Conservation (phyloP, 352 stramenopile genomes). For the Pythium pectinolyticum region DNA sequence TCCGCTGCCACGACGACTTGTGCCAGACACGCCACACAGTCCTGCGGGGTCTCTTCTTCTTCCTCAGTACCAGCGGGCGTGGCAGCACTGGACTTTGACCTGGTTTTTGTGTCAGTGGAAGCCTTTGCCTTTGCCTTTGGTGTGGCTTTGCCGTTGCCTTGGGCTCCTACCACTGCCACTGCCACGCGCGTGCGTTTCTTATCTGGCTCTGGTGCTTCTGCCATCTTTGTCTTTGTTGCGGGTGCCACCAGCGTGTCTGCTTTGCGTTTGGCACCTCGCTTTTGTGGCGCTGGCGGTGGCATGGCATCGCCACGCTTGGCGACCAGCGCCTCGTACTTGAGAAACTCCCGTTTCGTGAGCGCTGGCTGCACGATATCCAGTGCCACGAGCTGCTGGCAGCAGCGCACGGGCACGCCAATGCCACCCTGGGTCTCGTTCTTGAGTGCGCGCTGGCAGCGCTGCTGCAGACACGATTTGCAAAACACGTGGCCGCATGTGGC, state of each 20-base stretch:
- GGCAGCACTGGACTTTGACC: constrained; percentile 3
- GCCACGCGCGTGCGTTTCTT: not conserved
- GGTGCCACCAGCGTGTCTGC: not conserved
- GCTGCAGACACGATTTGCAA: constrained; percentile 38
- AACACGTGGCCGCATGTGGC: constrained; percentile 29
- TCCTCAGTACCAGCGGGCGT: not conserved
- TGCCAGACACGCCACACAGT: constrained; percentile 35
- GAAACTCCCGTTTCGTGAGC: constrained; percentile 26
- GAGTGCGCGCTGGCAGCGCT: constrained; percentile 27
- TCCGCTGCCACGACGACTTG: constrained; percentile 5
- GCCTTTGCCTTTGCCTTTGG: not conserved
- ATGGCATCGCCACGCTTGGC: constrained; percentile 17
- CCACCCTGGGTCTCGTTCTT: constrained; percentile 31
- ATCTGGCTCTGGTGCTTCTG: not conserved
- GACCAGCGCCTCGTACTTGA: constrained; percentile 38
- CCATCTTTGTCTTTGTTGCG: not conserved
- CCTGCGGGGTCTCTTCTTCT: not conserved
- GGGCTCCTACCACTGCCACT: too few relatives aligned
- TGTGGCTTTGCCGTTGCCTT: not conserved
- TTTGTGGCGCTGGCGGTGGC: not conserved
- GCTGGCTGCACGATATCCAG: constrained; percentile 35
- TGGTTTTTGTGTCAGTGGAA: not conserved
- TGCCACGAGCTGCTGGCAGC: constrained; percentile 35
- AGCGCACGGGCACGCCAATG: constrained; percentile 35
- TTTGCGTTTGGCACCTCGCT: constrained; percentile 16